A percentile compares a stretch with the other conserved stretches of the same genome.
phyloP scores from a whole-genome alignment of 2,329 filamentous ascomycete species.

The Chrysosporium queenslandicum region DNA sequence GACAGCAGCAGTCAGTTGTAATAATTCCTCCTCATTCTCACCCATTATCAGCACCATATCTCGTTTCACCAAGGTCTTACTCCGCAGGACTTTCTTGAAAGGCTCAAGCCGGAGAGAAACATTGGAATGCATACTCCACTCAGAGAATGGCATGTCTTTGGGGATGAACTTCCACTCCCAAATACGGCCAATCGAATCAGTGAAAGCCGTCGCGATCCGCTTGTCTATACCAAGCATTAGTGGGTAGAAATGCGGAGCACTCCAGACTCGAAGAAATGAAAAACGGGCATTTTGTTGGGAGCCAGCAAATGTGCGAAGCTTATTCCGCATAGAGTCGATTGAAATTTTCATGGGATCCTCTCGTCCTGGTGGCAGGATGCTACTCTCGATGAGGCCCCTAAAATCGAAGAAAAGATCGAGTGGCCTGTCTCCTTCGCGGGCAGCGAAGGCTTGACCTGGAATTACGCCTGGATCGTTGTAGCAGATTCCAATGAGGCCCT shows the following conservation, averaged over 20 bases:
- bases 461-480: conserved; percentile 12
- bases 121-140: conserved; percentile 38
- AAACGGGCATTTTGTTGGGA: conserved; percentile 28
- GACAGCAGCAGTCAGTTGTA: conserved; percentile 32
- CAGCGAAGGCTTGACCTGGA: conserved; percentile 32
- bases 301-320: conserved; percentile 19
- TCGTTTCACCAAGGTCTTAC: conserved; percentile 34
- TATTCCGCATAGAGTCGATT: conserved; percentile 24
- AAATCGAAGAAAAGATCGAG: conserved; percentile 41
- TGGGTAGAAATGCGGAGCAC: conserved; percentile 42
- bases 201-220: conserved; percentile 31
- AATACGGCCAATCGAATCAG: conserved; percentile 34
- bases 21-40: conserved; percentile 33
- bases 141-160: conserved; percentile 39
- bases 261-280: conserved; percentile 40
- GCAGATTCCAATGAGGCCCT: conserved; percentile 33
- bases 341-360: conserved; percentile 29
- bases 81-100: conserved; percentile 18
- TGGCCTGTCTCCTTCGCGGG: conserved; percentile 29
- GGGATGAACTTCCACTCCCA: conserved; percentile 43
- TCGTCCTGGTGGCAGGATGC: conserved; percentile 22
- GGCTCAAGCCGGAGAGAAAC: conserved; percentile 26
- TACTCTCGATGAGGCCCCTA: conserved; percentile 19
- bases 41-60: conserved; percentile 43
- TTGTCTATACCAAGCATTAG: conserved; percentile 37